Evolutionary conservation across 2,329 filamentous ascomycete species (phyloP).

Genomic region (Didymella glomerata): DNA sequence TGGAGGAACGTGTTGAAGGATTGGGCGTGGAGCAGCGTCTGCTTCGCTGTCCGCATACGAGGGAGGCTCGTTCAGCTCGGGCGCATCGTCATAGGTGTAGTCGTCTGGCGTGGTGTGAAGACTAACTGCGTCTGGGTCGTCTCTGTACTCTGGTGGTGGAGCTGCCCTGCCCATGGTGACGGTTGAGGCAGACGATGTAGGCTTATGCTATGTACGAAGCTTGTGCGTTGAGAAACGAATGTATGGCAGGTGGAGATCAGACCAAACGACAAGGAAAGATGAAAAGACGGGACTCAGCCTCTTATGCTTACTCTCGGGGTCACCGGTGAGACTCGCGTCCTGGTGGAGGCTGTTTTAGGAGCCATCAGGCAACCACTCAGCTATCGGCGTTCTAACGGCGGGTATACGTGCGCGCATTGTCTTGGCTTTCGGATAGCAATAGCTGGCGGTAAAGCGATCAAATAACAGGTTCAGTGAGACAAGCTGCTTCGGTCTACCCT

Average conservation of each 20-base stretch:
- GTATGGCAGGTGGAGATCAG: background rate
- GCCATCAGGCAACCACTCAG: conserved; percentile 37
- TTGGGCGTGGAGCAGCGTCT: conserved; percentile 24
- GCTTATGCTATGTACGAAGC: background rate
- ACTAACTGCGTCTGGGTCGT: conserved; percentile 51
- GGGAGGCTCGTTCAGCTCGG: conserved; percentile 45
- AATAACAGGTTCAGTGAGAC: background rate
- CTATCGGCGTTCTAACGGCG: conserved; percentile 22
- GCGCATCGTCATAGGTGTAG: conserved; percentile 50
- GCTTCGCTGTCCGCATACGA: conserved; percentile 49
- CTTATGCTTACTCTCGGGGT: conserved; percentile 24
- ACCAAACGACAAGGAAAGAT: conserved; percentile 1
- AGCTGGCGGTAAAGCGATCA: background rate
- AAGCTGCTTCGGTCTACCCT: conserved; percentile 6
- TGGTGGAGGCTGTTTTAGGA: conserved; percentile 31
- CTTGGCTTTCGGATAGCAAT: background rate
- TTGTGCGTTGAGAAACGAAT: background rate
- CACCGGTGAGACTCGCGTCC: conserved; percentile 32
- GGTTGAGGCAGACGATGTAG: conserved; percentile 5
- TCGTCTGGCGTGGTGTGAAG: conserved; percentile 52
- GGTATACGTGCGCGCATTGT: background rate
- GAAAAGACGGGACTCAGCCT: conserved; percentile 13
- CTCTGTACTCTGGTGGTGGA: conserved; percentile 39
- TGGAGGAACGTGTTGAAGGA: conserved; percentile 40
- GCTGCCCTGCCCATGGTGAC: conserved; percentile 45